phyloP scores from a whole-genome alignment of 805 yeast genomes.

The Kodamaea nitidulidarum region DNA sequence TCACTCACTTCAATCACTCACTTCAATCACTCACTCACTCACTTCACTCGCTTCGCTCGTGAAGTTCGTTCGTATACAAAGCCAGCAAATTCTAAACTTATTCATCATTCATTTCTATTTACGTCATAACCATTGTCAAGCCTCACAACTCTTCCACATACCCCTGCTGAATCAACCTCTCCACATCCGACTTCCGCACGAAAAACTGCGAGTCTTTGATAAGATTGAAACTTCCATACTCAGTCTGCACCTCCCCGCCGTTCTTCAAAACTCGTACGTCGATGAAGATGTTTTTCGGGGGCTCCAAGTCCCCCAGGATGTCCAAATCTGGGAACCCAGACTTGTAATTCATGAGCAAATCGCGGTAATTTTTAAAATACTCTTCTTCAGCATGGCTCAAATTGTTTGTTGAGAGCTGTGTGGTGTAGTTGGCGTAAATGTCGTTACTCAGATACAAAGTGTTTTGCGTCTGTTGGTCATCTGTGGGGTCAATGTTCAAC shows the following conservation, averaged over 20 bases:
- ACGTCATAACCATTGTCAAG: too few species aligned
- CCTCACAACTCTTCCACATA: conserved; percentile 67
- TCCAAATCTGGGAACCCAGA: conserved; percentile 81
- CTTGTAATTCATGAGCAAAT: conserved; percentile 68
- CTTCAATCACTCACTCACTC: too few species aligned
- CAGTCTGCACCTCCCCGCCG: conserved; percentile 97
- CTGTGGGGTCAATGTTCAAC: conserved; percentile 56
- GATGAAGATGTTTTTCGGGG: conserved; percentile 87
- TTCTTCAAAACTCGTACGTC: conserved; percentile 91
- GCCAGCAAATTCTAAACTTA: too few species aligned
- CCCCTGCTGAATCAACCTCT: conserved; percentile 90
- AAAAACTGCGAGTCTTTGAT: conserved; percentile 93
- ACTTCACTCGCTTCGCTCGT: too few species aligned
- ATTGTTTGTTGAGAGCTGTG: conserved; percentile 39
- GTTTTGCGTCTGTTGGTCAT: conserved; percentile 11
- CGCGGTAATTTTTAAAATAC: conserved; percentile 67
- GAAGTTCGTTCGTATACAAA: too few species aligned
- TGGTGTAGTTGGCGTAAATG: conserved; percentile 19
- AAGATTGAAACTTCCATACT: conserved; percentile 90
- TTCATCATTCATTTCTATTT: not conserved
- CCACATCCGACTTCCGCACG: conserved; percentile 92
- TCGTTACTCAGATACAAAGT: conserved; percentile 10
- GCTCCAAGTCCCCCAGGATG: conserved; percentile 80
- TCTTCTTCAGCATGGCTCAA: conserved; percentile 78
- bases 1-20: too few species aligned